Base-by-base conservation (phyloP, 352 stramenopile genomes). In the Pythium sp. region DNA sequence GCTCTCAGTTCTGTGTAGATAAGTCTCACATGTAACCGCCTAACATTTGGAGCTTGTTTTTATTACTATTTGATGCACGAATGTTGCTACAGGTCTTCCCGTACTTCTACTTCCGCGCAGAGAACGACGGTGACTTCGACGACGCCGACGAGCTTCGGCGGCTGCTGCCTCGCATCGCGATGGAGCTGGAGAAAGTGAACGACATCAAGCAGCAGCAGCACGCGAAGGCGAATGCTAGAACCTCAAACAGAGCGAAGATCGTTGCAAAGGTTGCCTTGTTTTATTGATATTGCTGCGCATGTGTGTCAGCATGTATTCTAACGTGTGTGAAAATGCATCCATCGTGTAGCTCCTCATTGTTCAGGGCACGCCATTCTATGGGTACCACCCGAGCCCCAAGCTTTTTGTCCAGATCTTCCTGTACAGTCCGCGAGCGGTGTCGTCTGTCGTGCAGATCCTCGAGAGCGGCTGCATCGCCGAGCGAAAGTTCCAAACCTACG, bases 351-450 rank as follows among this genome's bases (percentile, higher is more conserved):
- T 98, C 58, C 70, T 93, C 28, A 83, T 98, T 38, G 91, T 97
- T 0, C 87, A 94, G 70, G 89, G 87, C 54, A 90, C 81, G 6
- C 89, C 91, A 30, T 97, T 97, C 68, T 98, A 98, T 68, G 91
- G 91, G 18, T 98, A 95, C 67, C 88, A 97, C 62, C 66, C 75
- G 4, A 62, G 67, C 3, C 72, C 89, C 5, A 84, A 83, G 32
- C 76, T 97, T 0, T 98, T 98, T 62, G 74, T 98, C 3, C 86
- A 97, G 62, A 86, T 98, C 38, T 93, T 96, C 57, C 64, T 97
- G 53, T 97, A 97, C 62, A 94, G 96, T 63, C 92, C 92, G 43
- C 75, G 78, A 2, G 68, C 76, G 3, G 74, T 84, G 8, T 54
- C 78, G 6, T 77, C 81, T 5, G 77, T 97, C 15, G 89, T 93